These are phyloP conservation scores for Phytophthora pistaciae DNA, from an alignment of 352 stramenopile genomes.

Conservation along the genomic window DNA sequence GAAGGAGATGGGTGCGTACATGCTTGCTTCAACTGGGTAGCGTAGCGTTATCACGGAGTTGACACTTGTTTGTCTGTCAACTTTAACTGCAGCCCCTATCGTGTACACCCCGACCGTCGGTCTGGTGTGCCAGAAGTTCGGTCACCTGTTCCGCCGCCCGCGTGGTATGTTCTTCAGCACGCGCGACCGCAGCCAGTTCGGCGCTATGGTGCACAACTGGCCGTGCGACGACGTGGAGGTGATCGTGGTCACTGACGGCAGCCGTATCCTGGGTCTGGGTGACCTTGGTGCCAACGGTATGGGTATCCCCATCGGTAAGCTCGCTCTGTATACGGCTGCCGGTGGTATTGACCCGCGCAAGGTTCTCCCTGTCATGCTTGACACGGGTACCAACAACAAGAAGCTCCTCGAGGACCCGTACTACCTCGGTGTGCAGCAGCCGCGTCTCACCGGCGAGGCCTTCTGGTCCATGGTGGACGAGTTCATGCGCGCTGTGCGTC, in stretches of 20 bases:
- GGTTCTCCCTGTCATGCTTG: constrained; percentile 95
- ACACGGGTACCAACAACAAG: constrained; percentile 98
- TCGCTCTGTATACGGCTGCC: constrained; percentile 95
- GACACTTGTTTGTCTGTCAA: constrained; percentile 33
- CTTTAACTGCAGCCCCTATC: constrained; percentile 79
- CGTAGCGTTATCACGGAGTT: neutral
- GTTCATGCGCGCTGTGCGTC: constrained; percentile 85
- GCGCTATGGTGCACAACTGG: constrained; percentile 96
- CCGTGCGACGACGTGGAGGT: constrained; percentile 96
- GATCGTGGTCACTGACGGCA: constrained; percentile 98
- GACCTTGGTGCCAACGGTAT: constrained; percentile 98
- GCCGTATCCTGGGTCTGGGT: constrained; percentile 96
- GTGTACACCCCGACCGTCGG: constrained; percentile 99
- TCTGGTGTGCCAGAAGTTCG: constrained; percentile 94
- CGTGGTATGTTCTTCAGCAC: constrained; percentile 96
- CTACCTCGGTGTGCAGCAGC: constrained; percentile 95
- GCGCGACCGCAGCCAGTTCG: constrained; percentile 91
- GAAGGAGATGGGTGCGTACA: constrained; percentile 88
- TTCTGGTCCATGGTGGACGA: constrained; percentile 98
- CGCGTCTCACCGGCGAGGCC: constrained; percentile 88
- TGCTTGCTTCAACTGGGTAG: neutral
- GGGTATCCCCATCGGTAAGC: constrained; percentile 98
- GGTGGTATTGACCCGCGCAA: constrained; percentile 96
- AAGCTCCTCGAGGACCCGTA: constrained; percentile 93
- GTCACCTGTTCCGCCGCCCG: constrained; percentile 89